phyloP scores from a whole-genome alignment of 305 asterid genomes.

The Andrographis paniculata region DNA sequence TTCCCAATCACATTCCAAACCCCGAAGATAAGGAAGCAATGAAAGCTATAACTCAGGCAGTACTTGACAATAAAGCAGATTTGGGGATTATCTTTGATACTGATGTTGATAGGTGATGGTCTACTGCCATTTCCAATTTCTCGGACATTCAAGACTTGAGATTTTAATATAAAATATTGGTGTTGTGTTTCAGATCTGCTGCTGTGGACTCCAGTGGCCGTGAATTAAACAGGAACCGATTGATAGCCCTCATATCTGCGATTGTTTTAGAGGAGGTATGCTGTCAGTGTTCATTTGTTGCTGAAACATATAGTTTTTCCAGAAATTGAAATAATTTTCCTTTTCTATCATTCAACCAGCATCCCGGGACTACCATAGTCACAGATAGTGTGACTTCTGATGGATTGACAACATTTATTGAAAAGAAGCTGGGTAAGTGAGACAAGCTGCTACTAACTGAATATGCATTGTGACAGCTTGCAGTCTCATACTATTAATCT shows the following conservation, averaged over 20 bases:
- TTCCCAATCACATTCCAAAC: conserved; percentile 98
- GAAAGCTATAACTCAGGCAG: conserved; percentile 86
- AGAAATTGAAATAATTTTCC: conserved; percentile 19
- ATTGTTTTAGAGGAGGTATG: conserved; percentile 90
- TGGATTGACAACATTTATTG: conserved; percentile 88
- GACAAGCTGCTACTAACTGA: conserved; percentile 18
- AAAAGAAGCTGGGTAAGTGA: conserved; percentile 89
- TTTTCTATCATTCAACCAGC: conserved; percentile 43
- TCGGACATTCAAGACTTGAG: conserved; percentile 3
- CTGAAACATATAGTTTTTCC: conserved; percentile 6
- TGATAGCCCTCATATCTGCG: conserved; percentile 93
- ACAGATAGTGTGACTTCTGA: conserved; percentile 98
- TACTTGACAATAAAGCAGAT: conserved; percentile 80
- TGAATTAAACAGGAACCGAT: conserved; percentile 87
- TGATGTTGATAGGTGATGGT: conserved; percentile 86
- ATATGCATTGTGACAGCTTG: conserved; percentile 14
- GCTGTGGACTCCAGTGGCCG: conserved; percentile 92
- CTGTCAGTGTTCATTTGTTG: conserved; percentile 10
- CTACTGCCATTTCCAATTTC: conserved; percentile 9
- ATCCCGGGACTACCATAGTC: conserved; percentile 92
- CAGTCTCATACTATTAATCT: conserved; percentile 23
- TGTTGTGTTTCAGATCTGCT: conserved; percentile 66
- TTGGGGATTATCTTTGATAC: conserved; percentile 97
- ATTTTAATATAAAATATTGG: conserved; percentile 6
- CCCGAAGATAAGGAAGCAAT: conserved; percentile 96